Evolutionary conservation across 2,329 filamentous ascomycete genomes (phyloP).

Genomic region (Ophiocordyceps australis): DNA sequence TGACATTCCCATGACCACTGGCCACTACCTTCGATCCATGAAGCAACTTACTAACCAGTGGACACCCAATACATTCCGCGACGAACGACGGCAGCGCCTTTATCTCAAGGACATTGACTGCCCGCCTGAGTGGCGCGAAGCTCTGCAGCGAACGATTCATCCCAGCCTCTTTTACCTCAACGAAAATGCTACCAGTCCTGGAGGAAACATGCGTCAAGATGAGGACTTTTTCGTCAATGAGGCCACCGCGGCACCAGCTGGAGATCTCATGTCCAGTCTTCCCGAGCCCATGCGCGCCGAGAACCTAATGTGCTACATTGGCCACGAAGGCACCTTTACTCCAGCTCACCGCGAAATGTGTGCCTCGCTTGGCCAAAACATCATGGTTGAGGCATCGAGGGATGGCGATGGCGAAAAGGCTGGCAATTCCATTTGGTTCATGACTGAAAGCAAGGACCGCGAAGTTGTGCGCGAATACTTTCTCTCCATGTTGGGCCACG

Average conservation of each 20-base stretch:
- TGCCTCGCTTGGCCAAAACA: slow-evolving; percentile 85
- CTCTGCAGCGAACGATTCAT: slow-evolving; percentile 61
- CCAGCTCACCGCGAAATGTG: slow-evolving; percentile 97
- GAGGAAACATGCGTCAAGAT: slow-evolving; percentile 14
- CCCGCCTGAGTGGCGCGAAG: slow-evolving; percentile 68
- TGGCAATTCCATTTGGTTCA: slow-evolving; percentile 94
- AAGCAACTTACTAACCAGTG: slow-evolving; percentile 69
- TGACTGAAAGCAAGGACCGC: slow-evolving; percentile 91
- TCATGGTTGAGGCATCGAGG: slow-evolving; percentile 87
- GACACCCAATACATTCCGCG: slow-evolving; percentile 54
- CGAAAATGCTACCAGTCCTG: slow-evolving; percentile 40
- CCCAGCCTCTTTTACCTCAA: slow-evolving; percentile 81
- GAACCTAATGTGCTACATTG: slow-evolving; percentile 97
- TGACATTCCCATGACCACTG: slow-evolving; percentile 70
- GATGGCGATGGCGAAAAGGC: slow-evolving; percentile 56
- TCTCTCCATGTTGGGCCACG: slow-evolving; percentile 79
- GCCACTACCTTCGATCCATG: slow-evolving; percentile 84
- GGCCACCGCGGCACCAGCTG: slow-evolving; percentile 50
- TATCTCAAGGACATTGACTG: slow-evolving; percentile 98
- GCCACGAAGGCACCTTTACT: slow-evolving; percentile 93
- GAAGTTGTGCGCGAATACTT: slow-evolving; percentile 88
- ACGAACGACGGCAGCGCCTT: slow-evolving; percentile 65
- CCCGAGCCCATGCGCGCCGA: slow-evolving; percentile 77
- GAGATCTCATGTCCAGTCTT: slow-evolving; percentile 89
- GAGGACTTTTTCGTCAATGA: slow-evolving; percentile 26